Evolutionary conservation across 169 alveolate species (phyloP), one percentile per base, ranked within the genome.

Genomic region (Cryptosporidium parvum): DNA sequence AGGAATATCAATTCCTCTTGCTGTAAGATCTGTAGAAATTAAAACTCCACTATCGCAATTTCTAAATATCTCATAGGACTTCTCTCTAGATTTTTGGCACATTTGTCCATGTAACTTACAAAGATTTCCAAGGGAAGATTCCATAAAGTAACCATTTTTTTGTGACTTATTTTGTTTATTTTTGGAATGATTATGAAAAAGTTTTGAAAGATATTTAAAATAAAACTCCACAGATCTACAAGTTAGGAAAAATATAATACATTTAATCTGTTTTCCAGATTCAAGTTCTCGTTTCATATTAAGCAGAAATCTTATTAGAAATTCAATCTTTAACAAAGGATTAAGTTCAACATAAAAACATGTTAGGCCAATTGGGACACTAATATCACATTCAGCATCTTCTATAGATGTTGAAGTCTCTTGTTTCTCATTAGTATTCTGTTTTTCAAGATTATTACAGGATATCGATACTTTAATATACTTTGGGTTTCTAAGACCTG

Each of bases 1-100:
- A 0, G 97, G 98, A 45, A 97, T 93, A 91, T 97, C 99, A 26
- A 97, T 96, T 37, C 99, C 99, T 85, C 99, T 94, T 2, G 99
- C 97, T 33, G 97, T 92, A 29, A 97, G 92, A 93, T 97, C 99
- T 6, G 99, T 97, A n/a, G 98, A 94, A 31, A 97, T 85, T 62
- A 97, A 75, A 37, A 97, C 87, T 48, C 93, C 95, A 0, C 68
- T 85, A 14, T 85, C 75, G 35, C 93, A 85, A 6, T 59, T 53
- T 69, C 71, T 92, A 80, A 94, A 95, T n/a, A 85, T 80, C 39
- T 93, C 69, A 44, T 91, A 94, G 56, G 95, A 94, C 86, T 94
- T 95, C 48, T 92, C 92, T 37, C 95, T 84, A 86, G 94, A 75
- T 75, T 91, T 70, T 16, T 91, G 92, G 69, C 92, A 89, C 95